phyloP scores from a whole-genome alignment of 352 stramenopile genomes.

The Pythium folliculosum region DNA sequence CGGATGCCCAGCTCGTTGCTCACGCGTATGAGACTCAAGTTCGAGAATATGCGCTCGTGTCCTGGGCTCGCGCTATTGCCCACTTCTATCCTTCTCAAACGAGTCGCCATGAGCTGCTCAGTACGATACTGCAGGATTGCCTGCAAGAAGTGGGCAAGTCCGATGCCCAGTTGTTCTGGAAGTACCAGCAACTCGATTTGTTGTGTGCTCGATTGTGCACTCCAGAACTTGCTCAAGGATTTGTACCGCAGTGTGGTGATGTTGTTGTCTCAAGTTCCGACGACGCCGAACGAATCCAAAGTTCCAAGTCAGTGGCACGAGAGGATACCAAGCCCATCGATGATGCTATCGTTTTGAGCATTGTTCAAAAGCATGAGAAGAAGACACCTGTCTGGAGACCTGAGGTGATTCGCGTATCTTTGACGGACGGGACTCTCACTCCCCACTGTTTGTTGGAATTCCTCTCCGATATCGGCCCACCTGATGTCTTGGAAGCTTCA shows the following conservation, averaged over 20 bases:
- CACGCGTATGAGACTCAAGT: conserved; percentile 55
- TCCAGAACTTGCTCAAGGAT: conserved; percentile 73
- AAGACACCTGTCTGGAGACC: conserved; percentile 63
- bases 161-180: conserved; percentile 46
- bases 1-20: conserved; percentile 46
- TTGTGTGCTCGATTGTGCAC: conserved; percentile 75
- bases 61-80: conserved; percentile 68
- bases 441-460: conserved; percentile 73
- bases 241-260: conserved; percentile 71
- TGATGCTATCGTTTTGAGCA: conserved; percentile 64
- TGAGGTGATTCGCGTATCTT: conserved; percentile 63
- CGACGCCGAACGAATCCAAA: neutral
- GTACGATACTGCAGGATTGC: conserved; percentile 56
- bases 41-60: conserved; percentile 66
- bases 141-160: conserved; percentile 34
- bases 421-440: conserved; percentile 63
- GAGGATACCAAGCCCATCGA: conserved; percentile 50
- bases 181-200: conserved; percentile 77
- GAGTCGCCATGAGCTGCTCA: conserved; percentile 59
- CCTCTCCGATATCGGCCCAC: conserved; percentile 52
- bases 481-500: conserved; percentile 56
- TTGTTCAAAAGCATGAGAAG: conserved; percentile 61
- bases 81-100: conserved; percentile 78
- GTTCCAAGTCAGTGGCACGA: neutral
- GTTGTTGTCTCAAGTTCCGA: conserved; percentile 40